A percentile compares a stretch with the other conserved stretches of the same genome.
These are phyloP conservation scores for Rhodotorula babjevae DNA, from an alignment of 768 basidiomycete genomes.

Conservation along the genomic window DNA sequence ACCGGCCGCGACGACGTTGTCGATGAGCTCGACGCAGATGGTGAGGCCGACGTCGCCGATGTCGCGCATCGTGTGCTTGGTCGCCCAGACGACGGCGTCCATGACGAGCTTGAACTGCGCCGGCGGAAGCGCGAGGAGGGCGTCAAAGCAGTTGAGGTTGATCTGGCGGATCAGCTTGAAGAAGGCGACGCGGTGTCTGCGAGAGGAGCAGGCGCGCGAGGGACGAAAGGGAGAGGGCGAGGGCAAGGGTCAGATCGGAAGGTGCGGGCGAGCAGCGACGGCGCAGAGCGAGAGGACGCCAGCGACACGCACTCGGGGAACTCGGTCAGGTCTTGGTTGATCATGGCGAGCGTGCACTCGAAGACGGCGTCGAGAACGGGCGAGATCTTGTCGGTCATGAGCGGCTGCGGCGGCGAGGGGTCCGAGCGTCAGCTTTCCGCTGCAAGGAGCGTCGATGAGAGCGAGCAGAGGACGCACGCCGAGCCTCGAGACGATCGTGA, in stretches of 20 bases:
- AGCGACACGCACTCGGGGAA: conserved; percentile 63
- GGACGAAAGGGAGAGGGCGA: background rate
- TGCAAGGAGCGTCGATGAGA: background rate
- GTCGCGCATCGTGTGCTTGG: conserved; percentile 98
- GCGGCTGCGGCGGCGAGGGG: conserved; percentile 52
- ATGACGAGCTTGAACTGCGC: conserved; percentile 94
- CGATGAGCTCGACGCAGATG: conserved; percentile 87
- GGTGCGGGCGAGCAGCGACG: too few relatives aligned
- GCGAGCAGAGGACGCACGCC: conserved; percentile 60
- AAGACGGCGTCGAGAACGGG: conserved; percentile 95
- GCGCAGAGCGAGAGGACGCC: background rate
- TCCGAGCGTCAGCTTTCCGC: background rate
- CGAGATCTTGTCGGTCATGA: conserved; percentile 87
- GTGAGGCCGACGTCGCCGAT: conserved; percentile 74
- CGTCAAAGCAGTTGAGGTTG: conserved; percentile 90
- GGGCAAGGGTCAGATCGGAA: too few relatives aligned
- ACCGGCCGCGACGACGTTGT: conserved; percentile 83
- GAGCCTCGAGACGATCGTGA: conserved; percentile 80
- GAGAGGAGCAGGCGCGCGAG: background rate
- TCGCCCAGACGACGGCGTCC: conserved; percentile 99
- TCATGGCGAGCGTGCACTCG: conserved; percentile 95
- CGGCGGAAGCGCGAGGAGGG: conserved; percentile 58
- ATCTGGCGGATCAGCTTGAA: conserved; percentile 91
- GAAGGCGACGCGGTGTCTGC: conserved; percentile 79
- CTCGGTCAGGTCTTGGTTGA: conserved; percentile 98